Base-by-base conservation (phyloP, 179 eudicot genomes). In the Actinidia chinensis region DNA sequence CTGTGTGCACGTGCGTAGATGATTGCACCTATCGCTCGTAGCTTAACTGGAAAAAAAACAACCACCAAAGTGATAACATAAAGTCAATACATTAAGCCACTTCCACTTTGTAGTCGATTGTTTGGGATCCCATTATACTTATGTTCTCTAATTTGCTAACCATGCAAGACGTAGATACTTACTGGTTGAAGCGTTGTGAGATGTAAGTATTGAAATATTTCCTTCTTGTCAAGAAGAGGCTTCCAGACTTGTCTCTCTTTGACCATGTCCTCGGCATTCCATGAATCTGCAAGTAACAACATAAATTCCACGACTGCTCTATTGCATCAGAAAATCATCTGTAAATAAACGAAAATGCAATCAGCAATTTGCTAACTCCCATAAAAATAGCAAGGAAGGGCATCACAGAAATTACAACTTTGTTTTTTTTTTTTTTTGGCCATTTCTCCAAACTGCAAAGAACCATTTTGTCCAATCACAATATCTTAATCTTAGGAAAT, bases 181-280 rank as follows among this genome's bases (percentile, higher is more conserved):
- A 93, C 99, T 20, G 97, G 99, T 76, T 95, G 78, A 13, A 91
- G 83, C 28, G 99, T 95, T n/a, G 87, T 95, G 99, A 75, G 99
- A 95, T 18, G 99, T 93, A 40, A 95, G 91, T 13, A 93, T 90
- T 84, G 91, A 98, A 79, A 95, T 83, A 2, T 89, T 80, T 79
- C 99, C 99, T 78, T 81, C 86, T 95, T 95, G 90, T 91, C 97
- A 43, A 95, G 89, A 33, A 64, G 84, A 68, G 99, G 98, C 71
- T 88, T 82, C 20, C 98, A 97, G 82, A 93, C 87, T 95, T 95
- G 95, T 89, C 84, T 75, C 99, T 91, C 87, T 95, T 95, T 48
- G n/a, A 91, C 99, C 99, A 95, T 95, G 79, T 95, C 99, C 86
- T 95, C 99, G 23, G 99, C 99, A 78, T 95, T 95, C 73, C 99